Percentiles rank a stretch among this genome's conserved stretches.
Conservation (phyloP, 495 filamentous ascomycete species). For the Aeminium ludgeri region DNA sequence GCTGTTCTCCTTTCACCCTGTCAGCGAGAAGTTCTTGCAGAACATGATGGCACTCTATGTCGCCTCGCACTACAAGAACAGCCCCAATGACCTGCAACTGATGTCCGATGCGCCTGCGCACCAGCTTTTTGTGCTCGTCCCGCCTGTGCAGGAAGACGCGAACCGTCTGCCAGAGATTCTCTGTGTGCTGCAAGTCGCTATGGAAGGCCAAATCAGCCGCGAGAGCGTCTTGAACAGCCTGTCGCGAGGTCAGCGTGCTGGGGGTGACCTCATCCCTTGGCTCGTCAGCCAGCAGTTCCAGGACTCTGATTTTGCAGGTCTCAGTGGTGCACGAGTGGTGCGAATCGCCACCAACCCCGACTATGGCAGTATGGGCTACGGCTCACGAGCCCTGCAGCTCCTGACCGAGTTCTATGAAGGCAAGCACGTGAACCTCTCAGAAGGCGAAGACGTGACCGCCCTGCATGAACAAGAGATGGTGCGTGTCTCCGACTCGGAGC, state of each 20-base stretch:
- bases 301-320: slow-evolving; percentile 85
- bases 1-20: slow-evolving; percentile 92
- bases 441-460: slow-evolving; percentile 20
- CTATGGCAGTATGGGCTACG: slow-evolving; percentile 88
- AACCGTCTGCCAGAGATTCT: slow-evolving; percentile 79
- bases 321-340: slow-evolving; percentile 83
- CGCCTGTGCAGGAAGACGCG: slow-evolving; percentile 62
- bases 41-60: slow-evolving; percentile 97
- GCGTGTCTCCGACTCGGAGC: slow-evolving; percentile 69
- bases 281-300: slow-evolving; percentile 97
- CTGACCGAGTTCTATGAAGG: slow-evolving; percentile 88
- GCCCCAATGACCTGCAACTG: slow-evolving; percentile 90
- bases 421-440: slow-evolving; percentile 66
- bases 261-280: slow-evolving; percentile 96
- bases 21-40: slow-evolving; percentile 91
- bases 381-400: slow-evolving; percentile 68
- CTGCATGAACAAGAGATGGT: slow-evolving; percentile 41
- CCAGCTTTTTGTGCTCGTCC: slow-evolving; percentile 86
- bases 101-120: slow-evolving; percentile 97
- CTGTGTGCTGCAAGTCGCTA: slow-evolving; percentile 83
- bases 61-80: slow-evolving; percentile 97
- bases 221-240: slow-evolving; percentile 80
- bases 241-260: slow-evolving; percentile 73
- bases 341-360: slow-evolving; percentile 95
- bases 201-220: slow-evolving; percentile 88